Evolutionary conservation across 305 asterid genomes (phyloP).

Genomic region (Striga hermonthica): DNA sequence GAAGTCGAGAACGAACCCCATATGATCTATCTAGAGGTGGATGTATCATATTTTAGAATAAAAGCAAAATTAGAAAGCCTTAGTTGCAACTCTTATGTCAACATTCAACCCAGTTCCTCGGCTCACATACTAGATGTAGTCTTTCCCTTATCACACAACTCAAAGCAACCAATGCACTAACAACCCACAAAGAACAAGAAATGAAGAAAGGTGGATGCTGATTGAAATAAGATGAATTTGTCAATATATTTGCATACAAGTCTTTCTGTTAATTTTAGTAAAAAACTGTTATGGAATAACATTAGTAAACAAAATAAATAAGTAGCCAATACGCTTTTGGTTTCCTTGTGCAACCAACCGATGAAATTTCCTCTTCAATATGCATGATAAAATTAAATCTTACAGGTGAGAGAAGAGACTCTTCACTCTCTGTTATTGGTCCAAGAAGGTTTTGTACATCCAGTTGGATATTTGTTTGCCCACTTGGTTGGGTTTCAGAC

Average conservation of each 20-base stretch:
- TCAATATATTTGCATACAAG: conserved; percentile 14
- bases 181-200: conserved; percentile 19
- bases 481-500: conserved; percentile 53
- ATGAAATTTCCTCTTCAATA: conserved; percentile 22
- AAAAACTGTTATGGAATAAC: conserved; percentile 7
- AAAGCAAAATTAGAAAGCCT: background rate
- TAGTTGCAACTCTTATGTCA: too few relatives aligned
- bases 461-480: conserved; percentile 71
- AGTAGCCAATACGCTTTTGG: conserved; percentile 25
- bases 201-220: conserved; percentile 6
- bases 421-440: conserved; percentile 73
- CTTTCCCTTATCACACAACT: conserved; percentile 11
- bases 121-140: background rate
- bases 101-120: too few relatives aligned
- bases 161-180: background rate
- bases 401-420: conserved; percentile 83
- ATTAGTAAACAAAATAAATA: conserved; percentile 18
- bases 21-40: background rate
- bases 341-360: conserved; percentile 26
- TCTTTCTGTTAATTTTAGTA: conserved; percentile 18
- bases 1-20: too few relatives aligned
- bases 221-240: conserved; percentile 3
- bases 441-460: conserved; percentile 77
- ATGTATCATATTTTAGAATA: background rate
- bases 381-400: conserved; percentile 39